phyloP scores from a whole-genome alignment of 1,284 basidiomycete genomes.

The Kalmanozyma brasiliensis region DNA sequence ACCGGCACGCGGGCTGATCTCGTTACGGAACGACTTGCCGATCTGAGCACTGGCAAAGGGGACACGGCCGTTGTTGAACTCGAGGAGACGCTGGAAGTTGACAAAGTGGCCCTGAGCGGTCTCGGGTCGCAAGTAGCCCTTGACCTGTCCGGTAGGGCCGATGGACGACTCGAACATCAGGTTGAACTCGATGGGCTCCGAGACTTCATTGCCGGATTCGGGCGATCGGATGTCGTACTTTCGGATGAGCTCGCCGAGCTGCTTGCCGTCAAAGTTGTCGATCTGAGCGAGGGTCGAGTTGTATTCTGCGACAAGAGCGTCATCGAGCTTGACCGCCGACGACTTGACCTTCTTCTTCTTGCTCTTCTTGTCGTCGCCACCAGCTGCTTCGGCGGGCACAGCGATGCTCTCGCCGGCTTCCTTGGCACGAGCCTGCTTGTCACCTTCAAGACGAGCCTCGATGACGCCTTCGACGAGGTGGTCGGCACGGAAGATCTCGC shows the following conservation, averaged over 20 bases:
- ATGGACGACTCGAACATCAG: slow-evolving; percentile 98
- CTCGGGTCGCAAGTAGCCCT: slow-evolving; percentile 95
- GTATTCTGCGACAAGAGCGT: slow-evolving; percentile 81
- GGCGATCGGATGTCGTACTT: slow-evolving; percentile 88
- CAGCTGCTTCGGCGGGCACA: slow-evolving; percentile 26
- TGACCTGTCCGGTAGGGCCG: slow-evolving; percentile 96
- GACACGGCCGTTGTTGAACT: slow-evolving; percentile 96
- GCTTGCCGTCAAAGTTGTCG: slow-evolving; percentile 91
- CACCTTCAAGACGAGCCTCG: slow-evolving; percentile 86
- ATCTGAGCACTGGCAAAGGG: slow-evolving; percentile 98
- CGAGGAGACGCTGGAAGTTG: slow-evolving; percentile 95
- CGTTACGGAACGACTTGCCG: slow-evolving; percentile 95
- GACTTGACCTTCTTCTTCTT: slow-evolving; percentile 84
- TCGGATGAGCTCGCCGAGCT: slow-evolving; percentile 87
- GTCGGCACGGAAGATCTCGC: slow-evolving; percentile 96
- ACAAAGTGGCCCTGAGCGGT: slow-evolving; percentile 99
- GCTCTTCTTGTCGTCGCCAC: slow-evolving; percentile 73
- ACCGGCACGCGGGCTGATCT: slow-evolving; percentile 95
- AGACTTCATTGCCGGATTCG: slow-evolving; percentile 89
- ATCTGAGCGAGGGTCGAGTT: slow-evolving; percentile 87
- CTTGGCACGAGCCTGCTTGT: slow-evolving; percentile 85
- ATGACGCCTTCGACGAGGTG: slow-evolving; percentile 95
- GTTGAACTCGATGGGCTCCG: slow-evolving; percentile 95
- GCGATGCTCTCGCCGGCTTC: slow-evolving; percentile 45
- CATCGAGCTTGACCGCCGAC: slow-evolving; percentile 80